Conservation (phyloP, 495 filamentous ascomycete species). For the Wilcoxina mikolae region DNA sequence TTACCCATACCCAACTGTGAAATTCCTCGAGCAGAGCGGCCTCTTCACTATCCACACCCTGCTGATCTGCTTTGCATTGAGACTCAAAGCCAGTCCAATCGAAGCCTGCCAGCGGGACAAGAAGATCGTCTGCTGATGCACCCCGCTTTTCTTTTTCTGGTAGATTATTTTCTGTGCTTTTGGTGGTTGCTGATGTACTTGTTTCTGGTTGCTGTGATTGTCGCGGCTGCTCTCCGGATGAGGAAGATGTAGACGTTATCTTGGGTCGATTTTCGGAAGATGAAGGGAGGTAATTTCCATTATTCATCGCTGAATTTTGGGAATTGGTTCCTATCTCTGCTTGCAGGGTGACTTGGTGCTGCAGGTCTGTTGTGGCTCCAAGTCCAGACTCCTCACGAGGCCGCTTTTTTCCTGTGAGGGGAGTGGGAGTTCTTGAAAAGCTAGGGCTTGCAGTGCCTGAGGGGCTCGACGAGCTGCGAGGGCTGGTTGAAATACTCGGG, state of each 20-base stretch:
- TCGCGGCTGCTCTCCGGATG: not conserved
- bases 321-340: not conserved
- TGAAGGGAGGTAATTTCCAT: not conserved
- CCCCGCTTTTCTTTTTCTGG: not conserved
- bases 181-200: not conserved
- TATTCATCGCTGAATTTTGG: not conserved
- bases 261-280: not conserved
- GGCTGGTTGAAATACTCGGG: too few species aligned
- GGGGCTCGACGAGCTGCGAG: too few species aligned
- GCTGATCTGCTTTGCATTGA: not conserved
- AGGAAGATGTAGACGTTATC: not conserved
- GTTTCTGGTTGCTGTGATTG: not conserved
- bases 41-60: not conserved
- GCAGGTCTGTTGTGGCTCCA: too few species aligned
- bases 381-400: too few species aligned
- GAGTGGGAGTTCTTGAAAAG: not conserved
- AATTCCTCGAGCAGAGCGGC: not conserved
- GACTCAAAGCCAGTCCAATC: not conserved
- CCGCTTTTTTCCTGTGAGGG: not conserved
- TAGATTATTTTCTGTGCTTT: not conserved
- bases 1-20: conserved; percentile 3
- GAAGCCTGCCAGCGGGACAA: not conserved
- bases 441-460: too few species aligned
- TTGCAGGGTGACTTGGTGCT: too few species aligned
- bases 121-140: not conserved